Evolutionary conservation across 2,329 filamentous ascomycete genomes (phyloP), one percentile per base, ranked within the genome.

Genomic region (Penicillium expansum): DNA sequence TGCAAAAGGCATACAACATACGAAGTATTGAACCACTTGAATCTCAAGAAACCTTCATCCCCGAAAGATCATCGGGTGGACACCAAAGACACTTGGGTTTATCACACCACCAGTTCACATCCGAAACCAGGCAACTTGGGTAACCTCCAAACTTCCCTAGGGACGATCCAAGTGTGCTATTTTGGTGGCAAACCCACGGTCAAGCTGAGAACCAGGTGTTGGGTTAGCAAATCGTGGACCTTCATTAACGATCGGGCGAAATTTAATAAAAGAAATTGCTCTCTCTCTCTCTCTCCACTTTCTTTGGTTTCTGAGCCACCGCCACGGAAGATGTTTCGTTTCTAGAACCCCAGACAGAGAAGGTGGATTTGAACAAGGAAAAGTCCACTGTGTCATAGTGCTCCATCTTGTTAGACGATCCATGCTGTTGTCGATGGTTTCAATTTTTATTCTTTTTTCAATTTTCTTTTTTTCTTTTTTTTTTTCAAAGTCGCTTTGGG

Each of bases 311-410:
- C 48, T 52, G 60, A 66, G 62, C 62, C 64, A 66, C 62, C 62
- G 64, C 64, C 64, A 66, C 64, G 61, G 49, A 56, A 61, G 55
- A 55, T 55, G 56, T 47, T 61, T 52, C 33, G 53, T 65, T 65
- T 66, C 63, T 60, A 66, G 64, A 66, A 62, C 64, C 64, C 63
- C 63, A 64, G 64, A 63, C 57, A 63, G 57, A 59, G 32, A 30
- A 30, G 43, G 47, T 60, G 45, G 53, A 38, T 45, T 29, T 32
- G n/a, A 45, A 43, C 18, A 24, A 33, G 29, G 29, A 39, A 49
- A 29, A 43, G 45, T 49, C 33, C 52, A 50, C 56, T 30, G 37
- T 43, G 45, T 49, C 51, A 55, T 43, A 44, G 33, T 56, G 56
- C 20, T 42, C 42, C 51, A 53, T 53, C 29, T 48, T 32, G 13